Percentiles rank a stretch among this genome's conserved stretches.
phyloP scores from a whole-genome alignment of 2,329 filamentous ascomycete species.

The Neofusicoccum parvum region DNA sequence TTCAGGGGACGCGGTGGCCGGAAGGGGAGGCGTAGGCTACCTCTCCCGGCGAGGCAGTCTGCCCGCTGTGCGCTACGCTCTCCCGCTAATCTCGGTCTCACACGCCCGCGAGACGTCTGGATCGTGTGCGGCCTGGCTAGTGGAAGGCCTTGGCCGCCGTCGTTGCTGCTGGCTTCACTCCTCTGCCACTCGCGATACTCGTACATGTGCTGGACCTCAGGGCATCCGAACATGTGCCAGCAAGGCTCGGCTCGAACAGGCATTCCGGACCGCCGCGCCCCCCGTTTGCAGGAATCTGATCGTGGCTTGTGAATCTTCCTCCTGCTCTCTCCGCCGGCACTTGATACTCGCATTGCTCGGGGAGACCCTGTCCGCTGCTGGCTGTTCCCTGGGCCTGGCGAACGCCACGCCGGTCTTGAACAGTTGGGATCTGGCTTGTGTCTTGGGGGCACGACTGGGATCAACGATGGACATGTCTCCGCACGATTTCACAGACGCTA shows the following conservation, averaged over 20 bases:
- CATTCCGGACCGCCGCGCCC: background rate
- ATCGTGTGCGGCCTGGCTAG: background rate
- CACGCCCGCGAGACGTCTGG: background rate
- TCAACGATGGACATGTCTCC: background rate
- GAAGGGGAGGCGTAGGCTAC: background rate
- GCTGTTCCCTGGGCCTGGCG: background rate
- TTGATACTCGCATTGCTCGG: background rate
- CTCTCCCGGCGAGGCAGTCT: background rate
- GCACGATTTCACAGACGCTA: background rate
- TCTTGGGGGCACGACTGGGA: background rate
- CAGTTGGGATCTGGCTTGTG: background rate
- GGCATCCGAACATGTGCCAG: background rate
- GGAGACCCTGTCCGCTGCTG: background rate
- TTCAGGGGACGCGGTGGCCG: no score
- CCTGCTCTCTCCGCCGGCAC: background rate
- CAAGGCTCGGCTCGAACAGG: constrained; percentile 5
- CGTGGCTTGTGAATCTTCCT: background rate
- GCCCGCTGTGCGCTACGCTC: background rate
- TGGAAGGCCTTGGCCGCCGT: background rate
- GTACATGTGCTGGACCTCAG: background rate
- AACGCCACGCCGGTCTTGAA: background rate
- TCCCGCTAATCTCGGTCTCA: background rate
- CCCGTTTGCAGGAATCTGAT: background rate
- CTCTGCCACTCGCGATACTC: background rate
- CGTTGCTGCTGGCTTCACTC: background rate